Evolutionary conservation across 495 filamentous ascomycete genomes (phyloP).

Genomic region (Extremus antarcticus): DNA sequence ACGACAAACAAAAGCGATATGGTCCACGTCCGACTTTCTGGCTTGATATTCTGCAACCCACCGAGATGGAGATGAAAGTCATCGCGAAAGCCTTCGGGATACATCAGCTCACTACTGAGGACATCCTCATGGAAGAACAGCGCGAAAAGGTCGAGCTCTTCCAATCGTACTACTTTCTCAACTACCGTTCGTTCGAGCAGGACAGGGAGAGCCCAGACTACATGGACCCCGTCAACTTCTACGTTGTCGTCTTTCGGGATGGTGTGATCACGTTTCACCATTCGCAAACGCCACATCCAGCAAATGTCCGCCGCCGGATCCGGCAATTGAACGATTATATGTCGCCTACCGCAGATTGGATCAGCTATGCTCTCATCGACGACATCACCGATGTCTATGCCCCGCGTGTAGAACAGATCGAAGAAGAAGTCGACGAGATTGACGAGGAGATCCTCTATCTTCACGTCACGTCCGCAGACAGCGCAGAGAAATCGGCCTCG

Average conservation of each 20-base stretch:
- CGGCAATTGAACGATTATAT: conserved; percentile 91
- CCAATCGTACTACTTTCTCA: conserved; percentile 94
- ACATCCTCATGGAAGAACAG: conserved; percentile 93
- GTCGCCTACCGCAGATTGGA: conserved; percentile 90
- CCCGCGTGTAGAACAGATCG: conserved; percentile 75
- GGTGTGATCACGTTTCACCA: conserved; percentile 95
- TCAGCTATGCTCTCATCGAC: conserved; percentile 94
- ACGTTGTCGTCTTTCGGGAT: conserved; percentile 91
- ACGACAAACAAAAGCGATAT: conserved; percentile 45
- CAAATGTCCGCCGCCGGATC: conserved; percentile 87
- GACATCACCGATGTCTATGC: conserved; percentile 95
- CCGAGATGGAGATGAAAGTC: conserved; percentile 83
- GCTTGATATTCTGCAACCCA: conserved; percentile 85
- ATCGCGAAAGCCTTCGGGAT: conserved; percentile 88
- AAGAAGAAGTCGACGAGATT: conserved; percentile 35
- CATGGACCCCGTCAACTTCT: conserved; percentile 93
- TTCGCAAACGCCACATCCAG: conserved; percentile 81
- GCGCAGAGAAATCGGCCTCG: conserved; percentile 19
- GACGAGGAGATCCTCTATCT: conserved; percentile 46
- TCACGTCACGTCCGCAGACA: conserved; percentile 45
- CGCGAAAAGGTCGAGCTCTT: conserved; percentile 98
- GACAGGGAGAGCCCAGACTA: conserved; percentile 78
- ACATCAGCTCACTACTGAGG: conserved; percentile 86
- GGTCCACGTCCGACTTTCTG: conserved; percentile 90
- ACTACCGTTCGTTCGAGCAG: conserved; percentile 94